Evolutionary conservation across 225 moss, liverwort and hornwort genomes (phyloP), one percentile per base, ranked within the genome.

Genomic region (Rhytidiadelphus loreus): DNA sequence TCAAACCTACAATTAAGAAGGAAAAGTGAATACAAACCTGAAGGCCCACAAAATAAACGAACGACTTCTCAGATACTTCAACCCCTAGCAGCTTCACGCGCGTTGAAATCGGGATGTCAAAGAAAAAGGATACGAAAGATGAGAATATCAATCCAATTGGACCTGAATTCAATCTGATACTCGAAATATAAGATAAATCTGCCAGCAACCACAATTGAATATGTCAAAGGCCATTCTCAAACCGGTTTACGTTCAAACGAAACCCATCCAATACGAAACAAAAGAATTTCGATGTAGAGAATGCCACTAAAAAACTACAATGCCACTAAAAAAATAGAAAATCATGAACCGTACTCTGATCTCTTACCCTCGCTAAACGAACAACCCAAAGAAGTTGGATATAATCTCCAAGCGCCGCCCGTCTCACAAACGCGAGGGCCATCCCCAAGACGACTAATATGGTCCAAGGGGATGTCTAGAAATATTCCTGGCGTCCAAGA

Each of bases 111-210:
- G 96, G 98, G 55, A 98, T 95, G 78, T 98, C 96, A 62, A 95
- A 96, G 95, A 95, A 98, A 84, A 96, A 98, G 77, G 94, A 93
- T 60, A 98, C 94, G 87, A 98, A 98, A 35, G 93, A 96, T 35
- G 95, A 94, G 94, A 96, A 98, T 82, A 98, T 95, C 83, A 94
- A 89, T 77, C 95, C 96, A 87, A 92, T 91, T 50, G 98, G 98
- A 65, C 98, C 98, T 28, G 98, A 94, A 76, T 92, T 92, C 81
- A 98, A 88, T 85, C 89, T 90, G 73, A 95, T 92, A 59, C 95
- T 95, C 52, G 95, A 90, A 61, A 92, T 43, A 39, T 94, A 90
- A 55, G 95, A 90, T 86, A 88, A 90, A 88, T 96, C 96, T 96
- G 95, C 85, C 69, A 41, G 73, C 80, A 82, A n/a, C 69, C 74